Base-by-base conservation (phyloP, 208 protist species). In the Wallacemonas collosoma region DNA sequence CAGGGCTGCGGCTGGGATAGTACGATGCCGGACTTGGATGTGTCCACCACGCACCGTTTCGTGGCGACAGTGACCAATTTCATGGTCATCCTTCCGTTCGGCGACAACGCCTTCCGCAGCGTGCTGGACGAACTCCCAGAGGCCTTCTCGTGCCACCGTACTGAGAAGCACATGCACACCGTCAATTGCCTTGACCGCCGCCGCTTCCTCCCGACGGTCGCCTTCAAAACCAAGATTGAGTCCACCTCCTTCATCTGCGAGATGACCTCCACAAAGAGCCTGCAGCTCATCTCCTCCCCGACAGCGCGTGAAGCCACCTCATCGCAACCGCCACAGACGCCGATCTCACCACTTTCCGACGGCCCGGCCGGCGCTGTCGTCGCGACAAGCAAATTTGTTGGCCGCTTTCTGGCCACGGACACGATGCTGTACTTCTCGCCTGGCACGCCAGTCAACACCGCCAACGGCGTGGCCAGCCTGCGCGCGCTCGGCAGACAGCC, bases 61-160 rank as follows among this genome's bases (percentile, higher is more conserved):
- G 75, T 88, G 45, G 87, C 81, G 1, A 87, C 80, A 7, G 75
- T 97, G 39, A 78, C 75, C 43, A 79, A 90, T 69, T 86, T 97
- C 60, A 76, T 93, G 63, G 72, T 91, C 36, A 88, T 97, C 6
- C 57, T 97, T 2, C 93, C 93, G 2, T 94, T 93, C 38, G 93
- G 93, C 6, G 93, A 97, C 55, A 87, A 85, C 7, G 81, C 84
- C 40, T 95, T 84, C 64, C 89, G 89, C 65, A 85, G 79, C 64
- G 51, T 97, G 14, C 56, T 97, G 14, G 90, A 97, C 72, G 81
- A 83, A 39, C 35, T 83, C 8, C 75, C 81, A 17, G 83, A 83
- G 39, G 72, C 79, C 12, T 92, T 82, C 65, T 26, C 67, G 0
- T 90, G 85, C 57, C 83, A 74, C 8, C 86, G 87, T 73, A 40